These are phyloP conservation scores for Aureobasidium leucospermi DNA, from an alignment of 2,329 filamentous ascomycete species.

Conservation along the genomic window DNA sequence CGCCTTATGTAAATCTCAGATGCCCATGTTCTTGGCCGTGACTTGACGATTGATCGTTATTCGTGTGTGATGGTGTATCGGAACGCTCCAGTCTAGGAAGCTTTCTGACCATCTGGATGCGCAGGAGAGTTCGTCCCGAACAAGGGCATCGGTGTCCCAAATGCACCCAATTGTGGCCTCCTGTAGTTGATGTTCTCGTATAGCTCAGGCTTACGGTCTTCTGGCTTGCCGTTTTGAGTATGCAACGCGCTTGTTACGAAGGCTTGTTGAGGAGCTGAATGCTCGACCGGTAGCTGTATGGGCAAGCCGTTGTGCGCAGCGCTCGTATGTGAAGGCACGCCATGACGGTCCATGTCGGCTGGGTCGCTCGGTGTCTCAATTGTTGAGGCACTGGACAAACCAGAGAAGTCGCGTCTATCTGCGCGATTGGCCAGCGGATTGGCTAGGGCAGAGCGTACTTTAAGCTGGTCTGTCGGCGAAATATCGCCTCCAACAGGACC, in stretches of 20 bases:
- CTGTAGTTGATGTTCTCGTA: conserved; percentile 21
- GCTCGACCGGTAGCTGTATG: conserved; percentile 17
- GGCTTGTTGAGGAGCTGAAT: conserved; percentile 19
- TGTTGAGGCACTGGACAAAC: conserved; percentile 16
- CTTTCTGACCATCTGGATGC: conserved; percentile 8
- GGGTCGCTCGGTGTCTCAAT: conserved; percentile 15
- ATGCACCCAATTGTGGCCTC: conserved; percentile 21
- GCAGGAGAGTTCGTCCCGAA: conserved; percentile 3
- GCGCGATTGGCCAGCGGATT: conserved; percentile 1
- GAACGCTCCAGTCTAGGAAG: not conserved
- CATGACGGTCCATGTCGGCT: conserved; percentile 4
- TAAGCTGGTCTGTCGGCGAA: conserved; percentile 16
- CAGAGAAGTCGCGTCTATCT: conserved; percentile 16
- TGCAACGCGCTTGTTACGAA: conserved; percentile 24
- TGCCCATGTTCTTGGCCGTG: not conserved
- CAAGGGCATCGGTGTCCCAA: conserved; percentile 20
- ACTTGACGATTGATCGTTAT: not conserved
- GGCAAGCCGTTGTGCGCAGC: not conserved
- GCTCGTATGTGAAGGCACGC: not conserved
- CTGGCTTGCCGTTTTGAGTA: conserved; percentile 13
- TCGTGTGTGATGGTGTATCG: not conserved
- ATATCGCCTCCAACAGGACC: conserved; percentile 13
- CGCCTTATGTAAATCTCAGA: not conserved
- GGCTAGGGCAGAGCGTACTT: conserved; percentile 8
- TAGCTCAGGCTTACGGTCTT: conserved; percentile 18